Conservation (phyloP, 805 yeast species). For the Kodamaea laetipori region DNA sequence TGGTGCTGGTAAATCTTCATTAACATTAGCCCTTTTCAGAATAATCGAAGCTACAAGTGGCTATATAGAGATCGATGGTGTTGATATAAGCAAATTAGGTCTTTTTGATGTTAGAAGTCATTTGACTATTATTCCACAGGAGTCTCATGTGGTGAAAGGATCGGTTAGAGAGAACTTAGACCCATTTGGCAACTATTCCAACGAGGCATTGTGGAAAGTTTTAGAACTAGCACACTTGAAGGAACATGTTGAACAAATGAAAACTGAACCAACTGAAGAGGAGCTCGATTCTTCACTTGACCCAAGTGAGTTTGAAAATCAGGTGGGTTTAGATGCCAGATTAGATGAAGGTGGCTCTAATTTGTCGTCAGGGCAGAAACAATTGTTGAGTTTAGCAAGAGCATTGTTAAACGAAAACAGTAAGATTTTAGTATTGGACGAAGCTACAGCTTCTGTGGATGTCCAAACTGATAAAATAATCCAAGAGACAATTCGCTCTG, state of each 20-base stretch:
- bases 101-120: conserved; percentile 73
- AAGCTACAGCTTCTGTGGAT: conserved; percentile 72
- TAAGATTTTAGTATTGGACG: conserved; percentile 31
- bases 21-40: conserved; percentile 81
- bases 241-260: conserved; percentile 58
- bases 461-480: conserved; percentile 79
- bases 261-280: conserved; percentile 34
- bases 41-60: conserved; percentile 78
- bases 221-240: conserved; percentile 78
- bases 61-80: conserved; percentile 66
- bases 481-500: conserved; percentile 75
- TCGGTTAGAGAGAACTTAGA: conserved; percentile 82
- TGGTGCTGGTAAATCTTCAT: conserved; percentile 69
- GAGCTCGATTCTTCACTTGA: conserved; percentile 2
- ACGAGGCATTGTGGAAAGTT: conserved; percentile 79
- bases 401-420: conserved; percentile 58
- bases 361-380: conserved; percentile 85
- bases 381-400: conserved; percentile 79
- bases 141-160: conserved; percentile 89
- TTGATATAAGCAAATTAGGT: conserved; percentile 68
- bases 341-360: conserved; percentile 77
- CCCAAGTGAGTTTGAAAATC: not conserved
- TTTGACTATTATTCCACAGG: conserved; percentile 89
- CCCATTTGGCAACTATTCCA: conserved; percentile 68
- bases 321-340: conserved; percentile 26